Conservation (phyloP, 805 yeast species). For the Kazachstania kunashirensis region DNA sequence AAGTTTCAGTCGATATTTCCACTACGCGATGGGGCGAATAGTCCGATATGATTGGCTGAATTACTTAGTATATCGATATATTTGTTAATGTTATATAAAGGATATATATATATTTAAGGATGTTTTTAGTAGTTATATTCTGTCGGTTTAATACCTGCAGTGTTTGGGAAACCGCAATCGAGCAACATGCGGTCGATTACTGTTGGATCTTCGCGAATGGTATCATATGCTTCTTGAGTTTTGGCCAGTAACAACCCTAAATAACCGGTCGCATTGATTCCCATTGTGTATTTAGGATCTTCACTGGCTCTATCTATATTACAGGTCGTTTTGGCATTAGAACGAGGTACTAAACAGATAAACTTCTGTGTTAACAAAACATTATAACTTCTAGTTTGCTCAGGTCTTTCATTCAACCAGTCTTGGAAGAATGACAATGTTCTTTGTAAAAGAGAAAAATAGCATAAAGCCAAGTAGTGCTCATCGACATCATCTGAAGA, state of each 20-base stretch:
- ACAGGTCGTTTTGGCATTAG: conserved; percentile 44
- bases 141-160: conserved; percentile 42
- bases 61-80: too few relatives aligned
- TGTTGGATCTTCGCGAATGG: conserved; percentile 38
- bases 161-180: conserved; percentile 58
- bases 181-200: conserved; percentile 39
- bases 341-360: conserved; percentile 78
- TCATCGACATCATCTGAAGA: conserved; percentile 38
- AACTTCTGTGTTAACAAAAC: conserved; percentile 71
- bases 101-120: too few relatives aligned
- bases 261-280: conserved; percentile 68
- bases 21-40: too few relatives aligned
- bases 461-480: conserved; percentile 55
- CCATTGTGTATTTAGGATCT: background rate
- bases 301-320: conserved; percentile 7
- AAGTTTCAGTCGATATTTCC: too few relatives aligned
- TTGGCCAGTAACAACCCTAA: conserved; percentile 74
- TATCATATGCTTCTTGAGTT: conserved; percentile 42
- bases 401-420: conserved; percentile 23
- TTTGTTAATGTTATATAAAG: conserved; percentile 1
- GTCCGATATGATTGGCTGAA: too few relatives aligned
- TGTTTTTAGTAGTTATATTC: conserved; percentile 62
- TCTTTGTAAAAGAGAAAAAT: conserved; percentile 62
- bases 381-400: conserved; percentile 54
- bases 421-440: conserved; percentile 58